Percentiles rank a stretch among this genome's conserved stretches.
These are phyloP conservation scores for Eleusine coracana DNA, from an alignment of 176 grass and related monocot species.

Conservation along the genomic window DNA sequence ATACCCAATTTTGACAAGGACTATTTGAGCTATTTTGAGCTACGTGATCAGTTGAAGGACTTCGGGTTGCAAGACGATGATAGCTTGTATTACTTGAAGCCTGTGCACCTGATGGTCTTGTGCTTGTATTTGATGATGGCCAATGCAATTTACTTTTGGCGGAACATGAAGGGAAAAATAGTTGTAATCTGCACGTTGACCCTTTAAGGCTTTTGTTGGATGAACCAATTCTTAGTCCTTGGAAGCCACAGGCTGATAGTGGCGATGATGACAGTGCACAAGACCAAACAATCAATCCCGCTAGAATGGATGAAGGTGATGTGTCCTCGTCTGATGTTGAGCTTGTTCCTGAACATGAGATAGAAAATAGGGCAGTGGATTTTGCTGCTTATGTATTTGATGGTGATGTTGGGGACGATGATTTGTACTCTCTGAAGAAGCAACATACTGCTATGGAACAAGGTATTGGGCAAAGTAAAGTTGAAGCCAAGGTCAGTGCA, in stretches of 20 bases:
- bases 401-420: conserved; percentile 15
- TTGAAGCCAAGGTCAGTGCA: too few relatives aligned
- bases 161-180: background rate
- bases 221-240: background rate
- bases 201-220: background rate
- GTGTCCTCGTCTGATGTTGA: background rate
- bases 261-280: background rate
- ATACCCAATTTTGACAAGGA: background rate
- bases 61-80: background rate
- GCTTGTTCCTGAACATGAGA: background rate
- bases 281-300: background rate
- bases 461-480: too few relatives aligned
- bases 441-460: background rate
- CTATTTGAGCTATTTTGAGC: background rate
- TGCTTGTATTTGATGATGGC: background rate
- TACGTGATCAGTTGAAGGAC: background rate
- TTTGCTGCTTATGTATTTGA: background rate
- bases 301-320: background rate
- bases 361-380: background rate
- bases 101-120: background rate
- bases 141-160: background rate
- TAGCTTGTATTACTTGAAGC: background rate
- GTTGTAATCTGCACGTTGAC: background rate
- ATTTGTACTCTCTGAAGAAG: background rate
- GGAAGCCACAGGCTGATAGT: background rate